Evolutionary conservation across 331 rosid species (phyloP), one percentile per base, ranked within the genome.

Genomic region (Rosa hybrid): DNA sequence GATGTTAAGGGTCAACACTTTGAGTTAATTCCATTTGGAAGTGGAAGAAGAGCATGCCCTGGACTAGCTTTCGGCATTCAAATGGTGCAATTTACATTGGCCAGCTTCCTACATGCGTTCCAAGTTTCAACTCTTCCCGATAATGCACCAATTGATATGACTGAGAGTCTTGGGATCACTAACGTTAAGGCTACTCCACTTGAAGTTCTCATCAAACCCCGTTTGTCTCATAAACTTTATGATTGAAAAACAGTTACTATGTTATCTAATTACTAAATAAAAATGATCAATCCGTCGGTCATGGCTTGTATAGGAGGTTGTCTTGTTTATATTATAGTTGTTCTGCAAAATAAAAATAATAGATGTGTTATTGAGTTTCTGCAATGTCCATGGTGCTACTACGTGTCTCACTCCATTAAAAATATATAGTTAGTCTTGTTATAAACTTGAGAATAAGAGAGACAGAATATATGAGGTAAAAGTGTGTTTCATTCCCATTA

Each of bases 1-100:
- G 81, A 82, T 18, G 25, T 82, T 13, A 72, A 48, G 38, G 85
- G 82, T 21, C 64, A 46, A 8, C 78, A 82, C 34, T 82, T 77
- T 45, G 79, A 82, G 70, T 39, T 69, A 6, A 77, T 77, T 5
- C 85, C 85, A 1, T 82, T 82, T 46, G 85, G 85, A 1, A 71
- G 85, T 44, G 85, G 85, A 0, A 42, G 85, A 65, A 70, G 85
- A 42, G 78, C 74, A 4, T 82, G 85, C 34, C 79, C 82, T 10
- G 82, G 82, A 7, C 1, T 30, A 4, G 3, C 60, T 8, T 62
- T 77, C 50, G 78, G 27, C 6, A 17, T 71, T 18, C 85, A 82
- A 53, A 71, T 75, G 62, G 50, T 62, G 74, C 64, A 69, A 11
- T 62, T 72, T 5, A 7, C 75, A 5, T 51, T 82, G 72, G 82